A percentile compares a stretch with the other conserved stretches of the same genome.
These are phyloP conservation scores for Tylopilus vinaceipallidus DNA, from an alignment of 768 basidiomycete species.

Conservation along the genomic window DNA sequence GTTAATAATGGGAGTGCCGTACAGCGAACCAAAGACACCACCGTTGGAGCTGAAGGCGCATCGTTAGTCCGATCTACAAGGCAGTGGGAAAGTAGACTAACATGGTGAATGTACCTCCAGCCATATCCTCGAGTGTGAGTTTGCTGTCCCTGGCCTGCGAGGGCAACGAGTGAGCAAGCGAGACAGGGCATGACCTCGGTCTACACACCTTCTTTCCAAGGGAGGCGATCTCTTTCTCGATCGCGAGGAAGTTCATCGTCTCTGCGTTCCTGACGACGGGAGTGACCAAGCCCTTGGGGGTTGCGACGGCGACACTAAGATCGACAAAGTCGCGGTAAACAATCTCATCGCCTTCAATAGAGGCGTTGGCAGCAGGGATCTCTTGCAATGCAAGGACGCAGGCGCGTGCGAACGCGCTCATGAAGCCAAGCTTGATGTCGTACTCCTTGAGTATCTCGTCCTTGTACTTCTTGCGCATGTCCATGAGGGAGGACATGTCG, in stretches of 20 bases:
- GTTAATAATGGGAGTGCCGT: conserved; percentile 99
- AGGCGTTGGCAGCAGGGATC: conserved; percentile 91
- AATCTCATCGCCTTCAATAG: conserved; percentile 91
- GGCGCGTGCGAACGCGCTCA: conserved; percentile 95
- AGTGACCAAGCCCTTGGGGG: conserved; percentile 95
- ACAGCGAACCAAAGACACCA: conserved; percentile 96
- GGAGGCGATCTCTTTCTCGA: conserved; percentile 89
- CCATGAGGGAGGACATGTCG: conserved; percentile 96
- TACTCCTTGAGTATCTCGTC: conserved; percentile 86
- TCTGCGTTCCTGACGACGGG: conserved; percentile 94
- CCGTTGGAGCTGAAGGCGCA: conserved; percentile 80
- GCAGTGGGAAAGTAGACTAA: conserved; percentile 37
- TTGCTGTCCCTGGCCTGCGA: conserved; percentile 83
- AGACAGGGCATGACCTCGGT: background rate
- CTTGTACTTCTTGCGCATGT: conserved; percentile 93
- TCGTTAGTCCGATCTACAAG: background rate
- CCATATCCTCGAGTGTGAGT: conserved; percentile 96
- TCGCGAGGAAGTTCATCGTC: conserved; percentile 78
- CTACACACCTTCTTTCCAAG: conserved; percentile 80
- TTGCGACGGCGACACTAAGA: conserved; percentile 93
- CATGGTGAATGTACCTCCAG: conserved; percentile 99
- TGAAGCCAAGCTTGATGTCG: conserved; percentile 96
- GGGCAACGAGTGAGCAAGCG: conserved; percentile 6
- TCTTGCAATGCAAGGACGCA: conserved; percentile 81
- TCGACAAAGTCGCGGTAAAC: conserved; percentile 93